Percentiles rank a stretch among this genome's conserved stretches.
These are phyloP conservation scores for Cyclospora cayetanensis DNA, from an alignment of 169 alveolate species.

Conservation along the genomic window DNA sequence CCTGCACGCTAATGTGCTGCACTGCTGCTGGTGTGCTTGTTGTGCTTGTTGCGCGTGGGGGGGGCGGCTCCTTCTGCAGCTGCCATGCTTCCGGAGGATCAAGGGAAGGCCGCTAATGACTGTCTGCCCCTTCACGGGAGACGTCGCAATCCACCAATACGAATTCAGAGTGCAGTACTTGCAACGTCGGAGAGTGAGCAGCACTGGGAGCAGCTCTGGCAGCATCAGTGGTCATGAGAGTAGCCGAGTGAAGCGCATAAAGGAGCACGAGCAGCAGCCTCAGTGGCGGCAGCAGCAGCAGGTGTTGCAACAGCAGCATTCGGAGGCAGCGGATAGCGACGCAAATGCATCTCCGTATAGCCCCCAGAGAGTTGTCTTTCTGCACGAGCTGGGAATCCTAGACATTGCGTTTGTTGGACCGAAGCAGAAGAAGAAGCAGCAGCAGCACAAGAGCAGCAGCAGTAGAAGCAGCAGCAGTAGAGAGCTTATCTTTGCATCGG, in stretches of 20 bases:
- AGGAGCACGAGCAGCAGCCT: constrained; percentile 3
- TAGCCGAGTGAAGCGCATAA: constrained; percentile 27
- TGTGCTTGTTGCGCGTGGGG: neutral
- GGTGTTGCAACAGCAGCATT: constrained; percentile 45
- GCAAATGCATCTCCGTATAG: neutral
- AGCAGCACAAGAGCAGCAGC: constrained; percentile 18
- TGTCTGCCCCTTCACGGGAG: constrained; percentile 52
- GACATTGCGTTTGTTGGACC: neutral
- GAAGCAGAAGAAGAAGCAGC: constrained; percentile 43
- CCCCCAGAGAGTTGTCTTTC: constrained; percentile 13
- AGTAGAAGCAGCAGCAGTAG: constrained; percentile 26
- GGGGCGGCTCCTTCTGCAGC: constrained; percentile 35
- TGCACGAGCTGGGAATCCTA: constrained; percentile 5
- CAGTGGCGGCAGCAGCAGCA: constrained; percentile 53
- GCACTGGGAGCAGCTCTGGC: constrained; percentile 29
- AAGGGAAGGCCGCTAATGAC: constrained; percentile 53
- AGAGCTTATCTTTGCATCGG: neutral
- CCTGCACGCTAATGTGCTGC: too few relatives aligned
- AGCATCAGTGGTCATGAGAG: neutral
- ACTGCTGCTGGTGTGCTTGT: neutral
- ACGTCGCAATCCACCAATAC: constrained; percentile 53
- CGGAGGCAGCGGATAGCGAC: neutral
- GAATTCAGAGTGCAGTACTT: constrained; percentile 43
- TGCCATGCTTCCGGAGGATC: constrained; percentile 4
- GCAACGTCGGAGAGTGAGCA: constrained; percentile 16